Base-by-base conservation (phyloP, 139 green algal genomes). In the Picochlorum sp. region DNA sequence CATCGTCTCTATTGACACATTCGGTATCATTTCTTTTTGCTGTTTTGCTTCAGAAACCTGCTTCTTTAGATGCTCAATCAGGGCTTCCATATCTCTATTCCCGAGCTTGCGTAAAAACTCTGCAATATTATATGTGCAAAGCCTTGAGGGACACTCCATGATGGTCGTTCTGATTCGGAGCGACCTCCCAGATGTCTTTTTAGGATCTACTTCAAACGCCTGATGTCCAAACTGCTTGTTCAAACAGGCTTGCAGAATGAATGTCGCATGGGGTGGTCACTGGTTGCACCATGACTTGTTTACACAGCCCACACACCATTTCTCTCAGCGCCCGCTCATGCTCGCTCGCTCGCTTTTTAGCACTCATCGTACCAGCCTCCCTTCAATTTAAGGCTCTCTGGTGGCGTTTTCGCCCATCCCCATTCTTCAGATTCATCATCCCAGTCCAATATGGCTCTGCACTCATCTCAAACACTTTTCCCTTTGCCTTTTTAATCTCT, bases 211-310 rank as follows among this genome's bases (percentile, higher is more conserved):
- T 56, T 73, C 62, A 34, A 65, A 65, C 4, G 55, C 73, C 5
- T 73, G 61, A 49, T 63, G 23, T 11, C 50, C 74, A 67, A 89
- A 95, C 37, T 80, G 75, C 47, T 65, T 73, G 18, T 88, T 78
- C 65, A 97, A 73, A 80, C 90, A 97, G 72, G 60, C 61, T 85
- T 87, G 88, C 90, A 97, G 85, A 95, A 97, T 66, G 82, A 80
- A 79, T 96, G 89, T 75, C 83, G 71, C 87, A 95, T 11, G 88
- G 87, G n/a, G 85, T 89, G 66, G 75, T 82, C 38, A 93, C 52
- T 15, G 88, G 88, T 30, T 82, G 63, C 3, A 23, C 66, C 20
- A 92, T 52, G 11, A 87, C 71, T 4, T 61, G 23, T 37, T 79
- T 85, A 81, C 88, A 96, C 38, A 92, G 54, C 26, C 61, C 65